Evolutionary conservation across 2,329 filamentous ascomycete species (phyloP).

Genomic region (Chaetomium strumarium): DNA sequence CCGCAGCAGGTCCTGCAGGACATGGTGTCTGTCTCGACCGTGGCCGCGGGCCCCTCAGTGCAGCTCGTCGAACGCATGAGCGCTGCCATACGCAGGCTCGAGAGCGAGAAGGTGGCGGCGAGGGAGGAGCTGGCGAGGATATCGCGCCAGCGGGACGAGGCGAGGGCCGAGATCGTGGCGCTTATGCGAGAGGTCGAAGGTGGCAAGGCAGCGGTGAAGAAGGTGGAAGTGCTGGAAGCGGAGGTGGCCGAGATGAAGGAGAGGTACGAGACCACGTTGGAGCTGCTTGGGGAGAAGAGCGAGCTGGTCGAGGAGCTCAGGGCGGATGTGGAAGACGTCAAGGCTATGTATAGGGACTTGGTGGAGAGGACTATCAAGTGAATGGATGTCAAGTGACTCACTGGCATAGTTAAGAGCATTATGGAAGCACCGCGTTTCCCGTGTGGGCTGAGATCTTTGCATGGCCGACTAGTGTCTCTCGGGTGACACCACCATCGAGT

Average conservation of each 20-base stretch:
- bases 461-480: background rate
- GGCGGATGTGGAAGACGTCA: conserved; percentile 86
- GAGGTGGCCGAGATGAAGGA: conserved; percentile 64
- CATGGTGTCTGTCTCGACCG: conserved; percentile 82
- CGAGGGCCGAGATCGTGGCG: conserved; percentile 80
- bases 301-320: conserved; percentile 87
- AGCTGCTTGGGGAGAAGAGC: conserved; percentile 95
- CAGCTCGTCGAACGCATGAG: conserved; percentile 96
- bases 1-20: conserved; percentile 66
- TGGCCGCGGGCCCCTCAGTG: conserved; percentile 84
- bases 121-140: conserved; percentile 82
- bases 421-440: background rate
- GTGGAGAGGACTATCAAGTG: conserved; percentile 67
- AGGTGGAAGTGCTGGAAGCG: conserved; percentile 59
- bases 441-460: background rate
- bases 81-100: conserved; percentile 81
- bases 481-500: conserved; percentile 7
- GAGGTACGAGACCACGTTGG: conserved; percentile 83
- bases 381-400: background rate
- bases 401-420: background rate
- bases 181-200: conserved; percentile 82
- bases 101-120: conserved; percentile 82
- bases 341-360: conserved; percentile 91
- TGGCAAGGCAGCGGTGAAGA: conserved; percentile 54
- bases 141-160: conserved; percentile 81